Conservation (phyloP, 2,329 filamentous ascomycete genomes). For the Fusarium pseudocircinatum region DNA sequence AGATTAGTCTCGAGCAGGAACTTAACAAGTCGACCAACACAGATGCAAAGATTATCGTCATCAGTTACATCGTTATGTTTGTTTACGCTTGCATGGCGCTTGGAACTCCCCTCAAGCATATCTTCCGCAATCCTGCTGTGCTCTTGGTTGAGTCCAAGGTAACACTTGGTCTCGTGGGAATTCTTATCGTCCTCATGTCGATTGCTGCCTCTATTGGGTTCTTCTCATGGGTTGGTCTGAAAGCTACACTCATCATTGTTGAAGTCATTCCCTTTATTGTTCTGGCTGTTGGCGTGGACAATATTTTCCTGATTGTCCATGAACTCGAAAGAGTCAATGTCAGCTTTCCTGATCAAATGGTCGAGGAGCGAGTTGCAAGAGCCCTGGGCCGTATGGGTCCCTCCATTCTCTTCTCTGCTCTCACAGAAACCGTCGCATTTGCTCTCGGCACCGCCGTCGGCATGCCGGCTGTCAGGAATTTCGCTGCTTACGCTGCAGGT, state of each 20-base stretch:
- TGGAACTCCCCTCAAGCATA: constrained; percentile 82
- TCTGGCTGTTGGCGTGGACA: constrained; percentile 95
- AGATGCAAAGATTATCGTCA: constrained; percentile 93
- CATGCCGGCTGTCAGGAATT: constrained; percentile 98
- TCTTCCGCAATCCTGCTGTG: constrained; percentile 83
- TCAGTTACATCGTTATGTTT: constrained; percentile 99
- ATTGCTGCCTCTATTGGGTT: constrained; percentile 94
- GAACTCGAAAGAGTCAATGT: constrained; percentile 96
- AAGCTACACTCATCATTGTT: constrained; percentile 96
- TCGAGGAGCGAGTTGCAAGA: constrained; percentile 85
- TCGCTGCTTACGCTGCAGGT: constrained; percentile 94
- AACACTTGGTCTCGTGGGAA: constrained; percentile 91
- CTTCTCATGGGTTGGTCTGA: constrained; percentile 91
- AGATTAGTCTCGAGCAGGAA: constrained; percentile 94
- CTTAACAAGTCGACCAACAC: constrained; percentile 98
- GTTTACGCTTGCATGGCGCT: constrained; percentile 93
- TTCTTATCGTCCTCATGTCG: constrained; percentile 96
- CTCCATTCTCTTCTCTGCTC: constrained; percentile 93
- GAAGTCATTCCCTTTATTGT: constrained; percentile 99
- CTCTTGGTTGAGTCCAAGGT: constrained; percentile 97
- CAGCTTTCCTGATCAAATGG: constrained; percentile 87
- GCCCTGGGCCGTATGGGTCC: constrained; percentile 96
- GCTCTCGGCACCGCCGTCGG: constrained; percentile 91
- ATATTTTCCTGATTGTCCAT: constrained; percentile 98
- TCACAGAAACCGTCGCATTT: constrained; percentile 94